Evolutionary conservation across 1,284 basidiomycete species (phyloP).

Genomic region (Ustilago crameri): DNA sequence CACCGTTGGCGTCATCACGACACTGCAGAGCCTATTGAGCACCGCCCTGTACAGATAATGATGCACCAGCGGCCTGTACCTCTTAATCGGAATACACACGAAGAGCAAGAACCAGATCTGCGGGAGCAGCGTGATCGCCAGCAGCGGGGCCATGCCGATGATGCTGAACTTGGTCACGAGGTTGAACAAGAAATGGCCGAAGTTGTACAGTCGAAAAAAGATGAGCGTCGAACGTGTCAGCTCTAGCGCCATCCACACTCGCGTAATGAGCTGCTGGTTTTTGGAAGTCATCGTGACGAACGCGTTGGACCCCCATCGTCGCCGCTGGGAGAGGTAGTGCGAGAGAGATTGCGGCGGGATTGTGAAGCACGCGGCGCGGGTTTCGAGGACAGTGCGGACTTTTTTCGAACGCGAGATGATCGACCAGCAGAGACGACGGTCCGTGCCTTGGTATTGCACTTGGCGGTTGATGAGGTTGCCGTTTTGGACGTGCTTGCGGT

Average conservation of each 20-base stretch:
- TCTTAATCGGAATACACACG: constrained; percentile 15
- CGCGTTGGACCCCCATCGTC: constrained; percentile 38
- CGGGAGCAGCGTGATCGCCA: constrained; percentile 30
- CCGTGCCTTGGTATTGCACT: constrained; percentile 36
- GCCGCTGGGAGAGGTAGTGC: constrained; percentile 37
- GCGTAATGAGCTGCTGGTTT: constrained; percentile 26
- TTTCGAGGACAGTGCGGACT: constrained; percentile 35
- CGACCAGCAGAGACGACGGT: constrained; percentile 32
- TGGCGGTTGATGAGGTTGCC: constrained; percentile 30
- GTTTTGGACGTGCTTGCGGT: constrained; percentile 26
- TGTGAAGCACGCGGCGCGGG: constrained; percentile 33
- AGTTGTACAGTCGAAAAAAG: constrained; percentile 34
- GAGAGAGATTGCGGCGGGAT: constrained; percentile 31
- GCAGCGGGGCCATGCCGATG: constrained; percentile 18
- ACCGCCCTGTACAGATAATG: constrained; percentile 26
- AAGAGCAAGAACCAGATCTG: constrained; percentile 38
- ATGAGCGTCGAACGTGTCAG: constrained; percentile 23
- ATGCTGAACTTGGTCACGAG: constrained; percentile 22
- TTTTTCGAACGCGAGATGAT: constrained; percentile 35
- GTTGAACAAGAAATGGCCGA: constrained; percentile 32
- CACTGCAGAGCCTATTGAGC: constrained; percentile 21
- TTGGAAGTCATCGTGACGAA: constrained; percentile 23
- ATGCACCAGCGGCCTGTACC: constrained; percentile 17
- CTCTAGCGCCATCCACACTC: constrained; percentile 30
- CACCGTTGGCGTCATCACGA: constrained; percentile 29